Evolutionary conservation across 805 yeast species (phyloP).

Genomic region (Ascoidea rubescens): DNA sequence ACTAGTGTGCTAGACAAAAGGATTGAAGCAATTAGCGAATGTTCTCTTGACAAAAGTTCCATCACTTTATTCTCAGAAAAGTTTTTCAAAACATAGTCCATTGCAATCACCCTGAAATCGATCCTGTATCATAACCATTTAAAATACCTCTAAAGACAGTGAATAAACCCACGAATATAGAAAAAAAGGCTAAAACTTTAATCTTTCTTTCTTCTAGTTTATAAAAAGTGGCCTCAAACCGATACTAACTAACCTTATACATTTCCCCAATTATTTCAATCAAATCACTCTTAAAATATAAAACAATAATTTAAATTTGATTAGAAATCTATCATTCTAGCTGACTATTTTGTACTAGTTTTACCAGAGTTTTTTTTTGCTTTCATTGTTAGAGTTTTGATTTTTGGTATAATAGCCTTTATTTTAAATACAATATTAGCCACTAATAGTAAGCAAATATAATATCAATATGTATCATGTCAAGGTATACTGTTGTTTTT

Average conservation of each 20-base stretch:
- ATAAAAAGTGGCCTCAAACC: background rate
- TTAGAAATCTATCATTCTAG: too few species aligned
- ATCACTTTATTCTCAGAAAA: conserved; percentile 24
- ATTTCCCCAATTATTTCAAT: background rate
- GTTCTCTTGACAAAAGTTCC: conserved; percentile 29
- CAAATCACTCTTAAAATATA: too few species aligned
- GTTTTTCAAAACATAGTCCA: conserved; percentile 36
- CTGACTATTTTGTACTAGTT: too few species aligned
- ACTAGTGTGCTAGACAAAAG: conserved; percentile 57
- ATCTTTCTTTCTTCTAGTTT: conserved; percentile 24
- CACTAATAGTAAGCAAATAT: too few species aligned
- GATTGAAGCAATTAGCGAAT: conserved; percentile 57
- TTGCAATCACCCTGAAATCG: conserved; percentile 51
- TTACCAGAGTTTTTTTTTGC: too few species aligned
- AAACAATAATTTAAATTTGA: too few species aligned
- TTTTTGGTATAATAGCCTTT: too few species aligned
- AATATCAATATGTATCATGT: too few species aligned
- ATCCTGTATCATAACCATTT: conserved; percentile 59
- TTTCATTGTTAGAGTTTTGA: too few species aligned
- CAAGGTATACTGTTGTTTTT: too few species aligned
- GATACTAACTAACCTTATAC: background rate
- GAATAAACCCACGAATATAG: conserved; percentile 40
- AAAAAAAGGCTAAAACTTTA: conserved; percentile 33
- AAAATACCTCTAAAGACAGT: conserved; percentile 58
- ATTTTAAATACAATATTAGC: too few species aligned